phyloP scores from a whole-genome alignment of 139 green algal species.

The Haematococcus lacustris region DNA sequence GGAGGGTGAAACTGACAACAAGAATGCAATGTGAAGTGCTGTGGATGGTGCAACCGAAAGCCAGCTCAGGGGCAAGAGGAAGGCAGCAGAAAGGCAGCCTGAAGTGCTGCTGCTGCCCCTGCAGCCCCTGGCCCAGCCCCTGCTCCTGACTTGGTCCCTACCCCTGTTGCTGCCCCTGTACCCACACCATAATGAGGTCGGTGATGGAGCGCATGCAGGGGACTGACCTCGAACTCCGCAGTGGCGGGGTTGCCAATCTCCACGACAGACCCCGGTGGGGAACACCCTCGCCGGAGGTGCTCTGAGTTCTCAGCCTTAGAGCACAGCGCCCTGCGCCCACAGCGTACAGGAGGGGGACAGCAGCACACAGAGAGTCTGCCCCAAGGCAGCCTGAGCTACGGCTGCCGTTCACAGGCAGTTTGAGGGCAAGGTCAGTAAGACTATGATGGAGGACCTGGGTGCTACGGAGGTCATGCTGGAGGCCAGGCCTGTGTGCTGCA shows the following conservation, averaged over 20 bases:
- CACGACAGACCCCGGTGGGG: constrained; percentile 41
- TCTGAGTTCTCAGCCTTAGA: constrained; percentile 87
- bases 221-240: constrained; percentile 81
- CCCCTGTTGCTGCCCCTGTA: background rate
- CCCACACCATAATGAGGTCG: background rate
- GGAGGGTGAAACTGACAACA: background rate
- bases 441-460: background rate
- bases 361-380: background rate
- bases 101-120: too few species aligned
- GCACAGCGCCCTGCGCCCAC: constrained; percentile 65
- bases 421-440: background rate
- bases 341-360: background rate
- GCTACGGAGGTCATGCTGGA: too few species aligned
- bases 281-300: constrained; percentile 61
- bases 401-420: too few species aligned
- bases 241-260: constrained; percentile 91
- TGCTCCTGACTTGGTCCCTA: background rate
- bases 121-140: background rate
- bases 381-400: background rate
- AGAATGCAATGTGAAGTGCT: background rate
- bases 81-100: too few species aligned
- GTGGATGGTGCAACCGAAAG: too few species aligned
- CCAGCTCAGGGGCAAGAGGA: too few species aligned
- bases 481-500: too few species aligned
- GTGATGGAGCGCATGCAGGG: background rate